Base-by-base conservation (phyloP, 176 grass and related monocot genomes). In the Coix lacrymajobi region DNA sequence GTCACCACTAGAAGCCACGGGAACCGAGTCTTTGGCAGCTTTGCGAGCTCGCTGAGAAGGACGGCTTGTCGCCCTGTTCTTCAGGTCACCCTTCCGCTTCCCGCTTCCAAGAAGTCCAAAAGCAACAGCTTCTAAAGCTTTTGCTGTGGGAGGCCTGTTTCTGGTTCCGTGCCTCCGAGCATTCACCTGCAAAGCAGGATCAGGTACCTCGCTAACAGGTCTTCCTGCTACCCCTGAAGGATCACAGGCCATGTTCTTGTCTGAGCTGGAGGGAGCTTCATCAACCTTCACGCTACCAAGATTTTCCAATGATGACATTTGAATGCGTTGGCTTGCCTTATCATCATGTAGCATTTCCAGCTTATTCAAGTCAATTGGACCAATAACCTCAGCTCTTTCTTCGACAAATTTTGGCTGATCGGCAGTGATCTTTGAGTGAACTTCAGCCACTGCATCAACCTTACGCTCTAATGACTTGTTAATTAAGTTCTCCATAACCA, bases 81-180 rank as follows among this genome's bases (percentile, higher is more conserved):
- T 84, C 16, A 39, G 25, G 16, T 84, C 85, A 22, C 82, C 85
- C 73, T 83, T 96, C n/a, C 84, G 89, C 75, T 99, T 99, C 57
- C 78, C 89, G 8, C 75, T 62, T 69, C 87, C 89, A 48, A 99
- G 85, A 77, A 96, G 76, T 17, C 96, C 96, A 80, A 81, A 87
- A 5, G 96, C 96, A 83, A 96, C 69, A 61, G 96, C 93, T 89
- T 96, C 93, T 62, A 96, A 84, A 71, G 96, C 93, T 90, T 62
- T 91, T 51, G 76, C 58, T 2, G 93, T 99, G 66, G 96, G 96
- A 66, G 91, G 87, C 46, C 96, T 81, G 83, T 75, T 92, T 87
- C 96, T 96, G 13, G 96, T 96, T 62, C 96, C 88, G 6, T 90
- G 85, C 80, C 96, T 93, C 30, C 83, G 83, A 76, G 85, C 79